Base-by-base conservation (phyloP, 768 basidiomycete genomes). In the Lactarius indigo region DNA sequence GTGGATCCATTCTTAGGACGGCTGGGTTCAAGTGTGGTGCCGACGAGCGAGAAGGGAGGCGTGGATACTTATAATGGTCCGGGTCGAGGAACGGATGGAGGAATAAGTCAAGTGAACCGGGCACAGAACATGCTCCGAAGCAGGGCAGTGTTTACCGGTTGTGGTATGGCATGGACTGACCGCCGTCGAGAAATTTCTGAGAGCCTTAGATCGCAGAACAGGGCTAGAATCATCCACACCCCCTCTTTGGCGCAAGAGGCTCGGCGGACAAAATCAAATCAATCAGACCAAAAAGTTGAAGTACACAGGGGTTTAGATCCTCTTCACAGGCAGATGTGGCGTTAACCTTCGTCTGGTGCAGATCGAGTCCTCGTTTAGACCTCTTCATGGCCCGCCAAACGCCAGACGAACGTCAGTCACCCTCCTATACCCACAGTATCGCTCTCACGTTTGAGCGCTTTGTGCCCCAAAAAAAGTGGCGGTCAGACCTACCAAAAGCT, bases 11-110 rank as follows among this genome's bases (percentile, higher is more conserved):
- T 37, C 8, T 20, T 23, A n/a, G 18, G 52, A 35, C 18, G 5
- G 20, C 15, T 33, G 55, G 41, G 31, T 20, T 20, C 20, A 59
- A 28, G 12, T 18, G 2, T 47, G 56, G n/a, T 37, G 10, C 2
- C 30, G 26, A 18, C n/a, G 35, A 18, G 47, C 63, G 59, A 63
- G 65, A 63, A 66, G 17, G 61, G 65, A 52, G 65, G 8, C 10
- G 37, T 28, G 61, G 65, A 66, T 66, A 66, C 65, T 66, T 66
- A 66, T 66, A 66, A 58, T 63, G 61, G 65, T 63, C 65, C 65
- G 61, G 65, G 31, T 52, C 57, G 65, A 66, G 59, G 61, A 59
- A 63, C 65, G 65, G 65, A 42, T 63, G 39, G 39, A 59, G 33
- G 56, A 50, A 66, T 17, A 50, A 15, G 5, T n/a, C 47, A 50